Evolutionary conservation across 1,139 yeast genomes (phyloP).

Genomic region (Scheffersomyces lignicola): DNA sequence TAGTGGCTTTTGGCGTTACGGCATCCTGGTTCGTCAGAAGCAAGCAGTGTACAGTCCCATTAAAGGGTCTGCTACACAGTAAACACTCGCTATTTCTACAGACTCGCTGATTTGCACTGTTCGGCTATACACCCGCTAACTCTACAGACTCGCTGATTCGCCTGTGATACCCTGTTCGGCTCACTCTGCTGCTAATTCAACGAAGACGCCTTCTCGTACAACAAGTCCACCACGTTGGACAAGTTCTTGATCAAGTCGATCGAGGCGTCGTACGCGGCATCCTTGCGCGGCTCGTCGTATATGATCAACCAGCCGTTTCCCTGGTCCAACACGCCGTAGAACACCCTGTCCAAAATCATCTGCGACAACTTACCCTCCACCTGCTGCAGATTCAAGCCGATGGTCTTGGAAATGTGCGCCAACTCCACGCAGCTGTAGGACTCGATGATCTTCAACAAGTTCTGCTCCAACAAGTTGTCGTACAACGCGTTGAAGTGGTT

Average conservation of each 20-base stretch:
- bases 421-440: conserved; percentile 95
- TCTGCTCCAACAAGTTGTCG: conserved; percentile 90
- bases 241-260: conserved; percentile 84
- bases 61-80: no score
- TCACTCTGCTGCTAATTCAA: conserved; percentile 52
- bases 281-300: conserved; percentile 85
- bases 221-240: conserved; percentile 84
- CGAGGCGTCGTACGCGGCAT: conserved; percentile 86
- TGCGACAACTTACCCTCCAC: conserved; percentile 94
- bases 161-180: background rate
- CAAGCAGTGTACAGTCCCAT: no score
- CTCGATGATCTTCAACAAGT: conserved; percentile 90
- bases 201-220: conserved; percentile 90
- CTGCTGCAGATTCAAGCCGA: conserved; percentile 84
- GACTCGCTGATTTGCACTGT: no score
- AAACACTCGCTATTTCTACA: no score
- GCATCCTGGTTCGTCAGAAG: no score
- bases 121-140: background rate
- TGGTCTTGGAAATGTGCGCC: conserved; percentile 80
- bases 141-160: background rate
- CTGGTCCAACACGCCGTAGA: conserved; percentile 95
- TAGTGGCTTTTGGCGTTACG: no score
- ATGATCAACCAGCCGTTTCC: conserved; percentile 97
- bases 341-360: conserved; percentile 93
- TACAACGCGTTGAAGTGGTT: conserved; percentile 91